Base-by-base conservation (phyloP, 2,329 filamentous ascomycete species). In the Sporothrix globosa region DNA sequence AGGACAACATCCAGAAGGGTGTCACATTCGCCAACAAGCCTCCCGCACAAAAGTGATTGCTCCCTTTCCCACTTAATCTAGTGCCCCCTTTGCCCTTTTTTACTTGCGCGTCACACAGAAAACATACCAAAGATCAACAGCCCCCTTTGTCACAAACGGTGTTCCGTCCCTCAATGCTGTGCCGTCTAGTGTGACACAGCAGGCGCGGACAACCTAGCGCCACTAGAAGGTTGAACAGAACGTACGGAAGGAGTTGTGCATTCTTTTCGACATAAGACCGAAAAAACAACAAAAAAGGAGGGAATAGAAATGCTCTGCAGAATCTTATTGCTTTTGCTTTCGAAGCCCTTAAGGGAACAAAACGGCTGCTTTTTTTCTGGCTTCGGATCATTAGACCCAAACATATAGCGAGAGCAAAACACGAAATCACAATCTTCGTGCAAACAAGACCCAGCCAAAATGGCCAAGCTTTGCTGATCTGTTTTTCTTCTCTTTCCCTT, bases 1-100 rank as follows among this genome's bases (percentile, higher is more conserved):
- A 93, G 86, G 90, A 88, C 84, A 98, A 98, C 85, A 97, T 99
- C 80, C 84, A 88, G 79, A 97, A 98, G 89, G 96, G 96, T 80
- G 85, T 97, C 79, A 88, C 90, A 80, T 99, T 98, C 80, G 90
- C 90, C 82, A 87, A 92, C 85, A 94, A 91, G 87, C 89, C 63
- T 50, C 17, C 92, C 80, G 91, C 93, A 79, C 89, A 93, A 88
- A 94, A 94, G 92, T 94, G 89, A 92, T 85, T 82, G 76, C 75
- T 78, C 77, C 80, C 63, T 60, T n/a, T 48, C 50, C 68, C 67
- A n/a, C 30, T 74, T 71, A 74, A 72, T 30, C 73, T 71, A 73
- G 70, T 66, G 44, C 69, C 75, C 17, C 61, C 70, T 67, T 39
- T 66, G 14, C 27, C 58, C 48, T 68, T 50, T 58, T 30, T 39